phyloP scores from a whole-genome alignment of 2,329 filamentous ascomycete species.

The Phyllosticta citribraziliensis region DNA sequence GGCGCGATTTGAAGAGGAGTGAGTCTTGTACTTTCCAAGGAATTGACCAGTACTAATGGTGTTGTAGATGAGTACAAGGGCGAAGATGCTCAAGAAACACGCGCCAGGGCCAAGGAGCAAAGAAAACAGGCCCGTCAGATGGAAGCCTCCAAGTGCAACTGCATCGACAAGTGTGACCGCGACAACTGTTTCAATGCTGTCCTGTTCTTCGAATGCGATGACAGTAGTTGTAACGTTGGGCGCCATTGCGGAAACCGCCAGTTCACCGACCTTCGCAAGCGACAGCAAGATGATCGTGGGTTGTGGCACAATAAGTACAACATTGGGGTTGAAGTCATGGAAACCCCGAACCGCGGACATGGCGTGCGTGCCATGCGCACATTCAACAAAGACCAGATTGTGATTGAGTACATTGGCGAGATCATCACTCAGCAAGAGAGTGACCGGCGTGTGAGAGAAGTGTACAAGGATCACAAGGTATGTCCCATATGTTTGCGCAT shows the following conservation, averaged over 20 bases:
- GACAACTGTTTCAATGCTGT: conserved; percentile 89
- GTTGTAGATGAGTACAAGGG: conserved; percentile 9
- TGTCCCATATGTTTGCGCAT: conserved; percentile 20
- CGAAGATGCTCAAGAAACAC: conserved; percentile 18
- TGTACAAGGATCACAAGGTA: conserved; percentile 90
- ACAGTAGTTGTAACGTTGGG: conserved; percentile 74
- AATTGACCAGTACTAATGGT: background rate
- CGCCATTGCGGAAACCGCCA: conserved; percentile 78
- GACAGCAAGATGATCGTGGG: conserved; percentile 7
- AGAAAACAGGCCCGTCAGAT: conserved; percentile 68
- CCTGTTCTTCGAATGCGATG: conserved; percentile 96
- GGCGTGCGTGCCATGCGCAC: conserved; percentile 84
- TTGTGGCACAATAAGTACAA: conserved; percentile 66
- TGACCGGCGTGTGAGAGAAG: conserved; percentile 82
- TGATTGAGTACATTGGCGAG: conserved; percentile 96
- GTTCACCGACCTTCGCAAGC: conserved; percentile 64
- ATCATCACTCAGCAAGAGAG: conserved; percentile 94
- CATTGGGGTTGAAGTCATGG: conserved; percentile 89
- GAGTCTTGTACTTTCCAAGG: background rate
- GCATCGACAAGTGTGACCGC: conserved; percentile 41
- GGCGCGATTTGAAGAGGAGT: conserved; percentile 70
- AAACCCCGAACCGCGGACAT: conserved; percentile 79
- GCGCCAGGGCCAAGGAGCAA: conserved; percentile 32
- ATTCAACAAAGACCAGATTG: conserved; percentile 85
- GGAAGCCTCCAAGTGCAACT: conserved; percentile 57